phyloP scores from a whole-genome alignment of 1,139 yeast species.

The Saccharomycopsis crataegensis region DNA sequence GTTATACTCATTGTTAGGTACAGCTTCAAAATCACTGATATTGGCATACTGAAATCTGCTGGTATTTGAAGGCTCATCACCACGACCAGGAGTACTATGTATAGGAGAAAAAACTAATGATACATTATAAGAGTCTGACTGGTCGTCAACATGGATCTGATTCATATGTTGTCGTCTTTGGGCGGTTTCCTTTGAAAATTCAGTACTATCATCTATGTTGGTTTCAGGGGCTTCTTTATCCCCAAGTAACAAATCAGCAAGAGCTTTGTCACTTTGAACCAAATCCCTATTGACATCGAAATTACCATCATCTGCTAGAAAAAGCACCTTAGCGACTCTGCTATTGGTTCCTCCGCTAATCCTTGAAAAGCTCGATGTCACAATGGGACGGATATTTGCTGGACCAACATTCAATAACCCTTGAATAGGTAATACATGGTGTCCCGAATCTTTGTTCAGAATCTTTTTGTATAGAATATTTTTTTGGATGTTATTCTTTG shows the following conservation, averaged over 20 bases:
- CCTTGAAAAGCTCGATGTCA: not conserved
- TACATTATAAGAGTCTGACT: no score
- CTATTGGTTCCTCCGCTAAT: conserved; percentile 4
- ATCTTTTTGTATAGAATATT: conserved; percentile 18
- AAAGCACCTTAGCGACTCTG: conserved; percentile 20
- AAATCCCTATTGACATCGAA: conserved; percentile 30
- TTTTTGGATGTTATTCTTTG: conserved; percentile 28
- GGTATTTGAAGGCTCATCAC: no score
- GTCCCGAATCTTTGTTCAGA: conserved; percentile 8
- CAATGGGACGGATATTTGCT: no score
- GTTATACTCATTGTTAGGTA: not conserved
- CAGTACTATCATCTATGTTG: not conserved
- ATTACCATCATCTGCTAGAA: conserved; percentile 35
- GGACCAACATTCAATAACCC: conserved; percentile 20
- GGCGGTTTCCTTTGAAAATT: not conserved
- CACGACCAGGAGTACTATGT: no score
- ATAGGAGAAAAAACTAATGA: no score
- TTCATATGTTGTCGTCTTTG: not conserved
- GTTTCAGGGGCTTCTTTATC: conserved; percentile 6
- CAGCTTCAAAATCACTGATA: no score
- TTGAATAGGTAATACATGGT: not conserved
- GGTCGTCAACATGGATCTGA: not conserved
- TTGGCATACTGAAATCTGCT: no score
- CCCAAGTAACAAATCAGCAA: not conserved
- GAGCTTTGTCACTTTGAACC: conserved; percentile 12